phyloP scores from a whole-genome alignment of 2,329 filamentous ascomycete species.

The Fusarium proliferatum region DNA sequence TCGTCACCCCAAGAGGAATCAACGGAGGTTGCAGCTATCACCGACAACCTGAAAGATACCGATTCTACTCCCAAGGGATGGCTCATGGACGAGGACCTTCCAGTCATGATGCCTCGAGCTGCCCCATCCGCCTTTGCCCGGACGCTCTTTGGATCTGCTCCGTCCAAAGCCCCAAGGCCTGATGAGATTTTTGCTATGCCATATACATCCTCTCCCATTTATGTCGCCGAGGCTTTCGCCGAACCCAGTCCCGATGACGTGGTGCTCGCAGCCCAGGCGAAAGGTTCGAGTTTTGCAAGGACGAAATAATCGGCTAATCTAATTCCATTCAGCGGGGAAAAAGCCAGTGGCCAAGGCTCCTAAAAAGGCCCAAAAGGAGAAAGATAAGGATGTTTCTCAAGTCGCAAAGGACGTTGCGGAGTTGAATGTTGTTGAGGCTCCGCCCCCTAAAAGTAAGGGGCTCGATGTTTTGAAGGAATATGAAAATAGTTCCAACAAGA shows the following conservation, averaged over 20 bases:
- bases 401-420: slow-evolving; percentile 46
- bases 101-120: slow-evolving; percentile 20
- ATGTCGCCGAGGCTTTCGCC: slow-evolving; percentile 74
- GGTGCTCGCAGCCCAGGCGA: slow-evolving; percentile 86
- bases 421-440: slow-evolving; percentile 62
- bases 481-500: slow-evolving; percentile 79
- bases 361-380: slow-evolving; percentile 56
- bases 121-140: slow-evolving; percentile 68
- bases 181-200: slow-evolving; percentile 56
- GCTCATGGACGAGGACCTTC: neutral
- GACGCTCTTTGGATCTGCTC: slow-evolving; percentile 61
- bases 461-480: slow-evolving; percentile 87
- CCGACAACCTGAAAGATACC: neutral
- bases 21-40: neutral
- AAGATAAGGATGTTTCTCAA: slow-evolving; percentile 48
- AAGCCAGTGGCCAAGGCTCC: slow-evolving; percentile 56
- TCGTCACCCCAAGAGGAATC: neutral
- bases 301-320: slow-evolving; percentile 63
- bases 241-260: slow-evolving; percentile 92
- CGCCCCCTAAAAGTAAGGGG: slow-evolving; percentile 77
- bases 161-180: slow-evolving; percentile 45
- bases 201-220: slow-evolving; percentile 61
- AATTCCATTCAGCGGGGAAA: slow-evolving; percentile 65
- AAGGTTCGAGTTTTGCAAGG: slow-evolving; percentile 77
- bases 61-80: neutral